phyloP scores from a whole-genome alignment of 495 filamentous ascomycete genomes.

The Podospora sp. region DNA sequence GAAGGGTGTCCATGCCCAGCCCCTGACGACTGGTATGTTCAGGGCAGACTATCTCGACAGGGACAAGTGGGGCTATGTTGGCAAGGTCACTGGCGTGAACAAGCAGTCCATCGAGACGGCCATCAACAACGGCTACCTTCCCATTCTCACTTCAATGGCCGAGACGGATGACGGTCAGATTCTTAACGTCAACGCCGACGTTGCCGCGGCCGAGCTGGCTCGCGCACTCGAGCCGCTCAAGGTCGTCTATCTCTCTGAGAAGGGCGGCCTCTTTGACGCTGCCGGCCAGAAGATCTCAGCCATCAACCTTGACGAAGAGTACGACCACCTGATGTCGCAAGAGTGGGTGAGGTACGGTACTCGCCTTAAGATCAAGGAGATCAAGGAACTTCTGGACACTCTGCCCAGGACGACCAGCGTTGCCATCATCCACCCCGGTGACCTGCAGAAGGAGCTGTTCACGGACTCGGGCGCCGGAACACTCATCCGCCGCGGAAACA shows the following conservation, averaged over 20 bases:
- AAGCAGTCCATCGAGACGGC: constrained; percentile 88
- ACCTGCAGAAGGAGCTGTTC: constrained; percentile 95
- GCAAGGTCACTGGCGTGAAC: constrained; percentile 93
- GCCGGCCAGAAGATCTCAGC: constrained; percentile 95
- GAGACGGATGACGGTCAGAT: constrained; percentile 93
- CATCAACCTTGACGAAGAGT: constrained; percentile 98
- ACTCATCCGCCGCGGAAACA: constrained; percentile 89
- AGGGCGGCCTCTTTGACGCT: constrained; percentile 93
- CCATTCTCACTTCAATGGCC: constrained; percentile 95
- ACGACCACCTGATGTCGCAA: constrained; percentile 90
- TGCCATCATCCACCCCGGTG: constrained; percentile 93
- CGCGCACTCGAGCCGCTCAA: constrained; percentile 89
- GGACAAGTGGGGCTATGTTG: constrained; percentile 91
- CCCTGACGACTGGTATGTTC: constrained; percentile 92
- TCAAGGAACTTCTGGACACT: constrained; percentile 86
- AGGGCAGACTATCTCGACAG: constrained; percentile 93
- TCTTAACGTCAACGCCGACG: constrained; percentile 96
- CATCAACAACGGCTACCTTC: constrained; percentile 88
- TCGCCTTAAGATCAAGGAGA: constrained; percentile 97
- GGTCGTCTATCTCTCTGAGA: constrained; percentile 97
- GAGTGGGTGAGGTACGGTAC: constrained; percentile 97
- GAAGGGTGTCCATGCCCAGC: constrained; percentile 87
- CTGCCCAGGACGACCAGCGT: constrained; percentile 92
- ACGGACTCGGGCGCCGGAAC: constrained; percentile 96
- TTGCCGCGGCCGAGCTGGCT: constrained; percentile 91